Base-by-base conservation (phyloP, 2,329 filamentous ascomycete genomes). In the Raffaelea deltoideospora region DNA sequence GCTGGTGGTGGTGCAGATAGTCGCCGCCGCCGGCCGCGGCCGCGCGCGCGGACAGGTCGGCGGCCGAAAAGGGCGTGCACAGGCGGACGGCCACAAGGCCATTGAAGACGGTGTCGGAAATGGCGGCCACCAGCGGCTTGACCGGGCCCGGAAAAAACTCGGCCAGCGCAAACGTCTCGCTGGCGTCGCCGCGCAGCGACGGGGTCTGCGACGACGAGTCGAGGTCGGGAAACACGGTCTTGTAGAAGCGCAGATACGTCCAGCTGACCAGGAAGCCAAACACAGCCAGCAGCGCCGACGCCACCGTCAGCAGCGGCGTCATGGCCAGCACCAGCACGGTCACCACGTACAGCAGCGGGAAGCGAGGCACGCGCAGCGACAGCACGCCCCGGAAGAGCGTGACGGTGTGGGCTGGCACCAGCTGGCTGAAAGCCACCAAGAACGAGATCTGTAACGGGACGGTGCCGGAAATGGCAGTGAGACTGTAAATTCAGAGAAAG, bases 201-300 rank as follows among this genome's bases (percentile, higher is more conserved):
- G 66, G 53, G 3, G 69, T 57, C 49, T 79, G 74, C 10, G 69
- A 67, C 9, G 31, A 61, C 47, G 34, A 61, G 48, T 79, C 75
- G 43, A 80, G 70, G 48, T 80, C 76, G 38, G 76, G 74, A 50
- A 79, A 78, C 40, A 78, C 72, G 38, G 67, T 60, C 61, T 94
- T 93, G 66, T 84, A 95, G 66, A 96, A 98, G 47, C 90, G 84
- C 15, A 98, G 75, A 57, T 96, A 96, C 31, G 82, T 84, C 88
- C 88, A 98, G 55, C 84, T 86, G 10, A 78, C 79, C 42, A 95
- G 56, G 56, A 98, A 81, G 40, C 85, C 87, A 47, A 80, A 79
- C 55, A 82, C 64, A 36, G 83, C 75, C 41, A 95, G 72, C 53
- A 92, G 74, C 45, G 87, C 67, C 32, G 85, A 79, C 17, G 85